phyloP scores from a whole-genome alignment of 768 basidiomycete species.

The Phlebiopsis gigantea region DNA sequence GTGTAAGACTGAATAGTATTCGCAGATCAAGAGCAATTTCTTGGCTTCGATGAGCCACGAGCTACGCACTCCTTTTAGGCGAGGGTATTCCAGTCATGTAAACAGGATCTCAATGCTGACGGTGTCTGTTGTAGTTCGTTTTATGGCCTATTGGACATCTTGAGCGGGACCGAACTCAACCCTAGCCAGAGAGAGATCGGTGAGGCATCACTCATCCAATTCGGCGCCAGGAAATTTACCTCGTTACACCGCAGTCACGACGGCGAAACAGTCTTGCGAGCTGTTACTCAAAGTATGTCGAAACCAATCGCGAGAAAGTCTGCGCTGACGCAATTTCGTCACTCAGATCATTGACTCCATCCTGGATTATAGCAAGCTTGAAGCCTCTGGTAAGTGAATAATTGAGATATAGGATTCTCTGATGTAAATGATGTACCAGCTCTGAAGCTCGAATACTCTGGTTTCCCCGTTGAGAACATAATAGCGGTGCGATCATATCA shows the following conservation, averaged over 20 bases:
- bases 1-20: not conserved
- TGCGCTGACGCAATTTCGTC: not conserved
- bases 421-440: conserved; percentile 32
- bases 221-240: not conserved
- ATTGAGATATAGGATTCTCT: not conserved
- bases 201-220: conserved; percentile 21
- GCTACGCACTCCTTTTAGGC: conserved; percentile 70
- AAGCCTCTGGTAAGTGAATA: conserved; percentile 52
- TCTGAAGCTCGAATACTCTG: conserved; percentile 63
- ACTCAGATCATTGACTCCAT: conserved; percentile 72
- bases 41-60: conserved; percentile 75
- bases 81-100: conserved; percentile 28
- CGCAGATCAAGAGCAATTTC: conserved; percentile 73
- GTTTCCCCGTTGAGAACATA: conserved; percentile 64
- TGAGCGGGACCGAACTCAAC: conserved; percentile 67
- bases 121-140: conserved; percentile 45
- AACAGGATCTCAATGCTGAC: conserved; percentile 1
- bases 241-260: conserved; percentile 46
- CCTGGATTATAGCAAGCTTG: conserved; percentile 74
- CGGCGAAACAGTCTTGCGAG: conserved; percentile 75
- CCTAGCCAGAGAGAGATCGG: conserved; percentile 67
- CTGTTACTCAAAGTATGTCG: conserved; percentile 54
- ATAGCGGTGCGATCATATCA: conserved; percentile 48
- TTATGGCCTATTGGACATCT: conserved; percentile 70
- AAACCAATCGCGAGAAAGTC: not conserved